Conservation (phyloP, 176 grass and related monocot species). For the Carex littledalei region DNA sequence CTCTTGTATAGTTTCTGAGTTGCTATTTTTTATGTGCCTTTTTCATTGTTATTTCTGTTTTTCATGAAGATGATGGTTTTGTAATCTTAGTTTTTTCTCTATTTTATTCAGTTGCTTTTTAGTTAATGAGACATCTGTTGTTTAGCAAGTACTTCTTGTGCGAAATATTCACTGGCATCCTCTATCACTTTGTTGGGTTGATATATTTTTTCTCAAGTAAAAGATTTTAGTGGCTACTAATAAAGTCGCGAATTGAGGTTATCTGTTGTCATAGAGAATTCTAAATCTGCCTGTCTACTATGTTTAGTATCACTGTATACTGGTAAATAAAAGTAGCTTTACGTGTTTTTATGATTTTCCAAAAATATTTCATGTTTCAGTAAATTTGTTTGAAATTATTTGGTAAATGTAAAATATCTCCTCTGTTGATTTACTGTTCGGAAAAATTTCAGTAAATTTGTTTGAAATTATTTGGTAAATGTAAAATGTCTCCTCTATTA, state of each 20-base stretch:
- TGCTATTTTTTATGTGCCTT: not conserved
- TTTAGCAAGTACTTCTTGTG: constrained; percentile 1
- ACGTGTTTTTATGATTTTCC: too few species aligned
- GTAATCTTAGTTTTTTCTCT: constrained; percentile 14
- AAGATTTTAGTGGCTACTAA: not conserved
- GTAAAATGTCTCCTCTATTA: too few species aligned
- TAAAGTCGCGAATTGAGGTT: not conserved
- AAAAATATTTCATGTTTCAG: too few species aligned
- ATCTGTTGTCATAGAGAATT: not conserved
- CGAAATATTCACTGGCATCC: constrained; percentile 9
- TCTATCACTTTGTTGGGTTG: not conserved
- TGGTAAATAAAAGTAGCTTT: too few species aligned
- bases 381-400: too few species aligned
- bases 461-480: too few species aligned
- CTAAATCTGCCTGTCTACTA: not conserved
- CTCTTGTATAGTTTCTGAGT: constrained; percentile 22
- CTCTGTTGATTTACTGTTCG: too few species aligned
- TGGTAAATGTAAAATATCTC: too few species aligned
- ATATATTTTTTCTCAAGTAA: constrained; percentile 1
- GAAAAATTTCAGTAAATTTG: too few species aligned
- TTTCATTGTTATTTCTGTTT: constrained; percentile 11
- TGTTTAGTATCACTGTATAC: not conserved
- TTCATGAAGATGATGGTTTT: not conserved
- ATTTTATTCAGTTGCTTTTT: constrained; percentile 11
- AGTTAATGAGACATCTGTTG: constrained; percentile 7